Conservation (phyloP, 78 protist species). For the Goniomonas avonlea region DNA sequence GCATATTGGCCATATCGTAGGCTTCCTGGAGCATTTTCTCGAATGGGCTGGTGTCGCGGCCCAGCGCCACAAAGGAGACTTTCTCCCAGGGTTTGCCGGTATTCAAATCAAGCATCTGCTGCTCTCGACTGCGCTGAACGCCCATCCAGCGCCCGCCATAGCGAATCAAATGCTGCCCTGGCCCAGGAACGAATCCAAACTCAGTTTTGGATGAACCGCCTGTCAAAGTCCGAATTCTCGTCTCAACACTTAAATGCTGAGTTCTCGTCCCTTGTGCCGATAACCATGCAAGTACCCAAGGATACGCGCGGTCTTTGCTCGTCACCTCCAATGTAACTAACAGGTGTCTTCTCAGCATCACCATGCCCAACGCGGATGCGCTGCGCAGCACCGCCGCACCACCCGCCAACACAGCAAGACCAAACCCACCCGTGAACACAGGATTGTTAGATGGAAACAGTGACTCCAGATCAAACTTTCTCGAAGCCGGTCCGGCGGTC, state of each 20-base stretch:
- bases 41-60: not conserved
- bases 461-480: no score
- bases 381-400: no score
- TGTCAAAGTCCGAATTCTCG: not conserved
- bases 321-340: slow-evolving; percentile 10
- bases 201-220: not conserved
- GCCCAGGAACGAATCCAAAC: slow-evolving; percentile 20
- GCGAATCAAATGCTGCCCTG: slow-evolving; percentile 2
- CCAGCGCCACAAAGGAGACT: not conserved
- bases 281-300: slow-evolving; percentile 28
- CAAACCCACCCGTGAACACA: no score
- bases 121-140: not conserved
- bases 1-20: not conserved
- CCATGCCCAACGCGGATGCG: no score
- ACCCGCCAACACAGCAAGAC: no score
- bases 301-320: slow-evolving; percentile 15
- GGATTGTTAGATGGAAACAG: no score
- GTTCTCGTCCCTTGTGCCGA: not conserved
- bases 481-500: no score
- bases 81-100: slow-evolving; percentile 9
- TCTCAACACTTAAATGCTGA: slow-evolving; percentile 12
- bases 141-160: not conserved
- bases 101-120: not conserved
- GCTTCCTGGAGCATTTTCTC: slow-evolving; percentile 1
- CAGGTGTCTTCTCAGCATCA: not conserved